Conservation (phyloP, 2,329 filamentous ascomycete species). For the Thielaviopsis euricoi region DNA sequence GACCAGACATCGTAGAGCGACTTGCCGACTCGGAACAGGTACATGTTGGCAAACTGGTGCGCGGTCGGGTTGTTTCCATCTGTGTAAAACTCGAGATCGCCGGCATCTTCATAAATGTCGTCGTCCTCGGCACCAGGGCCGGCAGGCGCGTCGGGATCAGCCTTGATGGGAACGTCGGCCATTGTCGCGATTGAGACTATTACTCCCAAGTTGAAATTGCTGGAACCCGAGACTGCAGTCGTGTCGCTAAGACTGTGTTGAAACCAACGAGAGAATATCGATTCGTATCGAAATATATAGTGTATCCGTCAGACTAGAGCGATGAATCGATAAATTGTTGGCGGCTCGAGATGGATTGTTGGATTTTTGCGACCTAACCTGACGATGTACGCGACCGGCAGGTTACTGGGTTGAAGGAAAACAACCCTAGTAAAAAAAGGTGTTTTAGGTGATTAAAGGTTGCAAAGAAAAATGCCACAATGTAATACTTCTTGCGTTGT, state of each 20-base stretch:
- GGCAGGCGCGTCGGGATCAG: slow-evolving; percentile 28
- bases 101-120: slow-evolving; percentile 47
- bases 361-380: not conserved
- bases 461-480: not conserved
- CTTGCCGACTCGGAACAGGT: slow-evolving; percentile 62
- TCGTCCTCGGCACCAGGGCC: slow-evolving; percentile 36
- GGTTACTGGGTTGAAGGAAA: not conserved
- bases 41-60: slow-evolving; percentile 28
- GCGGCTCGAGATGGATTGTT: not conserved
- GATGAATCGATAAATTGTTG: not conserved
- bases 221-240: not conserved
- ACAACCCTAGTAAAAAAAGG: not conserved
- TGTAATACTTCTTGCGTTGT: too few relatives aligned
- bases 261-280: not conserved
- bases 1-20: slow-evolving; percentile 70
- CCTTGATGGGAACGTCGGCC: slow-evolving; percentile 24
- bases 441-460: not conserved
- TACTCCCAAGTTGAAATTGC: not conserved
- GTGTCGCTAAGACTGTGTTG: not conserved
- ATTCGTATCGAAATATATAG: not conserved
- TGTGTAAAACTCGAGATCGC: slow-evolving; percentile 39
- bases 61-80: slow-evolving; percentile 20
- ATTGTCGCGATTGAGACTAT: slow-evolving; percentile 1
- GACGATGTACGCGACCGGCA: not conserved
- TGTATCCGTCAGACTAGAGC: not conserved